phyloP scores from a whole-genome alignment of 208 protist species.

The Crithidia mellificae region DNA sequence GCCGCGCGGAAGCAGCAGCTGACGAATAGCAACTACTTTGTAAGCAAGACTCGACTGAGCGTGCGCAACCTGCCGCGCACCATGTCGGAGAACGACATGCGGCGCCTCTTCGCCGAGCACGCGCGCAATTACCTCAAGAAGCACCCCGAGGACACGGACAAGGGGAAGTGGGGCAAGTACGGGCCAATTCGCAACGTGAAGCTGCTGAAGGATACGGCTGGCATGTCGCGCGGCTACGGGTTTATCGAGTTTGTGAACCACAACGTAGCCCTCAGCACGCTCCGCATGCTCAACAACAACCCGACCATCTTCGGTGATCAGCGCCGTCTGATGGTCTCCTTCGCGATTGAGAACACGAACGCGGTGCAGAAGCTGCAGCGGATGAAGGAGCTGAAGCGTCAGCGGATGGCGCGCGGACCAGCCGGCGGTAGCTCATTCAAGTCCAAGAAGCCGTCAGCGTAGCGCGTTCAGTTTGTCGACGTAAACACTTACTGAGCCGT shows the following conservation, averaged over 20 bases:
- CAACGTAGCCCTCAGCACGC: constrained; percentile 79
- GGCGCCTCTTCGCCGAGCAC: constrained; percentile 72
- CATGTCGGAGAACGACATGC: constrained; percentile 88
- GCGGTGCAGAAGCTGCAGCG: constrained; percentile 89
- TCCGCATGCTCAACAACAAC: constrained; percentile 93
- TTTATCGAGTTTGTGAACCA: constrained; percentile 94
- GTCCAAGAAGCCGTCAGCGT: constrained; percentile 5
- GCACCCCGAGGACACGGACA: constrained; percentile 69
- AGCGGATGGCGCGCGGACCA: constrained; percentile 38
- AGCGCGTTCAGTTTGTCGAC: neutral
- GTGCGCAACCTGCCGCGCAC: constrained; percentile 90
- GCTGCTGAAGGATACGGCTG: constrained; percentile 82
- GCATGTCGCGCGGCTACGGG: constrained; percentile 85
- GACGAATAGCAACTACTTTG: constrained; percentile 90
- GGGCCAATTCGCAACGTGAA: constrained; percentile 88
- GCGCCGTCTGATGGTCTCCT: constrained; percentile 89
- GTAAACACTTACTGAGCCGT: too few relatives aligned
- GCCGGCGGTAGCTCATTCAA: constrained; percentile 1
- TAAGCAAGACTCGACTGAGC: constrained; percentile 89
- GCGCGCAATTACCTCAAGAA: constrained; percentile 77
- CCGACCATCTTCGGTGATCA: constrained; percentile 87
- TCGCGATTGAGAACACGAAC: constrained; percentile 90
- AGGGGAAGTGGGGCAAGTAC: constrained; percentile 88
- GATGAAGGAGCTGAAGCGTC: constrained; percentile 73
- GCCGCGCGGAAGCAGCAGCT: constrained; percentile 83